phyloP scores from a whole-genome alignment of 768 basidiomycete species.

The Clitopilus hobsonii region DNA sequence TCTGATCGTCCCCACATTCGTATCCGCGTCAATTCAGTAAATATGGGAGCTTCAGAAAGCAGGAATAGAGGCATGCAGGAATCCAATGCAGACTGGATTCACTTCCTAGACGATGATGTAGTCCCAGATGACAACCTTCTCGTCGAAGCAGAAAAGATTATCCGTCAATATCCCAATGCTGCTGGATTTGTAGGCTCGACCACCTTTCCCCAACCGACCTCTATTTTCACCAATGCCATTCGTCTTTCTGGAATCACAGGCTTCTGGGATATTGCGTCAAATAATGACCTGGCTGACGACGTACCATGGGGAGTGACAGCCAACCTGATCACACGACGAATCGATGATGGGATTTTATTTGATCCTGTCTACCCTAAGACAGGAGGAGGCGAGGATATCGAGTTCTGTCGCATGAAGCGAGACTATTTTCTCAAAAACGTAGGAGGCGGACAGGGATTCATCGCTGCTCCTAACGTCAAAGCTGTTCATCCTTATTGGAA shows the following conservation, averaged over 20 bases:
- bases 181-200: constrained; percentile 53
- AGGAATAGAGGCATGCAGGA: constrained; percentile 52
- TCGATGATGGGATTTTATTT: constrained; percentile 41
- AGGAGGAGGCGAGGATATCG: constrained; percentile 61
- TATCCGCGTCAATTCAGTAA: constrained; percentile 43
- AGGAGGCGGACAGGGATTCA: constrained; percentile 35
- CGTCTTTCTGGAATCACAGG: constrained; percentile 54
- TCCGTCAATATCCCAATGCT: constrained; percentile 40
- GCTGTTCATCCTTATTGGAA: constrained; percentile 60
- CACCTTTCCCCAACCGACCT: constrained; percentile 41
- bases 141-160: constrained; percentile 38
- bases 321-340: constrained; percentile 47
- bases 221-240: constrained; percentile 47
- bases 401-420: constrained; percentile 49
- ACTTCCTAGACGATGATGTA: constrained; percentile 62
- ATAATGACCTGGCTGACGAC: constrained; percentile 32
- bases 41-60: constrained; percentile 48
- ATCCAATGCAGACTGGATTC: constrained; percentile 52
- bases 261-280: constrained; percentile 59
- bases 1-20: constrained; percentile 43
- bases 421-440: constrained; percentile 22
- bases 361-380: constrained; percentile 53
- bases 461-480: constrained; percentile 40
- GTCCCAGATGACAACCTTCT: constrained; percentile 37
- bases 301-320: constrained; percentile 64